Evolutionary conservation across 495 filamentous ascomycete species (phyloP), one percentile per base, ranked within the genome.

Genomic region (Aspergillus saccharolyticus): DNA sequence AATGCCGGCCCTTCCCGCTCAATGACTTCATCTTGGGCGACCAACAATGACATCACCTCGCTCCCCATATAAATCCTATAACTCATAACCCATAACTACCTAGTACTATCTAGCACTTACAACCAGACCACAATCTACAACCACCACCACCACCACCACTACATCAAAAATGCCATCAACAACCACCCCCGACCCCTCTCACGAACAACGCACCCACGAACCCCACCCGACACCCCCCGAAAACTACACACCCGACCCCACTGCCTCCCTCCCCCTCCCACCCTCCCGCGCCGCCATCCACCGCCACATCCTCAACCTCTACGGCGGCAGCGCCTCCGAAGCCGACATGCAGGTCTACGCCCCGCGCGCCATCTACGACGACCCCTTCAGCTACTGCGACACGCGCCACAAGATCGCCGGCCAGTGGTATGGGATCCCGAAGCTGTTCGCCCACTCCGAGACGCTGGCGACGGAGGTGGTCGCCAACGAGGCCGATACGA

Each of bases 401-500:
- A 57, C 55, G 1, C 55, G 55, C 9, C 25, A 57, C 48, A 57
- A 57, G 18, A 52, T 57, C 19, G 55, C 55, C 17, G 55, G 55
- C 47, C 55, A 57, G 18, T 57, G 55, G 55, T 57, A 57, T 42
- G 55, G 55, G 8, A 50, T 57, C 16, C 55, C 55, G 4, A 52
- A 57, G 39, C n/a, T 57, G 5, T 57, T 57, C 30, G 39, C 33
- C 1, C 24, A 33, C 14, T 57, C 55, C 1, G 55, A 57, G 22
- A 57, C 47, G 33, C 16, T 57, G 39, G 55, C 47, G 12, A 57
- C 47, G 21, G 55, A 57, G 28, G 42, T 52, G 16, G 18, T 42
- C 4, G 30, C 20, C 17, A n/a, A 10, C 4, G 20, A 4, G 4
- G 55, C 49, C 17, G 18, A 57, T 21, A 39, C 33, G 33, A 1